A percentile compares a stretch with the other conserved stretches of the same genome.
phyloP scores from a whole-genome alignment of 1,139 yeast genomes.

The Meyerozyma guilliermondii region DNA sequence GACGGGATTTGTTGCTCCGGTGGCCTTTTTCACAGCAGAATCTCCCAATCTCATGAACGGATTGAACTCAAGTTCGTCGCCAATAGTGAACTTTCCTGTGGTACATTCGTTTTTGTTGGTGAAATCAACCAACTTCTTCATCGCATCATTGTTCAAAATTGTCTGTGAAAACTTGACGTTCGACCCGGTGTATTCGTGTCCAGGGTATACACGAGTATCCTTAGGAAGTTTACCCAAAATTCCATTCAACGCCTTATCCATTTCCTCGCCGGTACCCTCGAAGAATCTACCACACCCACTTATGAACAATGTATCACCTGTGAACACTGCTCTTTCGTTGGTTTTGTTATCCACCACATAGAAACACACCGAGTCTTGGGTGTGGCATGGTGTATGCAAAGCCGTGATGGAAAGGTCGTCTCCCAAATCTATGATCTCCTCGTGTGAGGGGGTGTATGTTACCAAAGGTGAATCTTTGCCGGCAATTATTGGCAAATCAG shows the following conservation, averaged over 20 bases:
- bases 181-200: conserved; percentile 89
- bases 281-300: conserved; percentile 97
- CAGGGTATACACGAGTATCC: conserved; percentile 77
- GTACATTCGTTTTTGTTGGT: conserved; percentile 58
- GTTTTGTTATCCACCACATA: conserved; percentile 60
- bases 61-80: conserved; percentile 75
- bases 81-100: conserved; percentile 80
- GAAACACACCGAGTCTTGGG: conserved; percentile 92
- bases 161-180: conserved; percentile 73
- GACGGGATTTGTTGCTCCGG: conserved; percentile 33
- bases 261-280: conserved; percentile 81
- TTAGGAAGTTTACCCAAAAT: conserved; percentile 58
- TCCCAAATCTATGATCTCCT: conserved; percentile 62
- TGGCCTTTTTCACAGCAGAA: conserved; percentile 45
- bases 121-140: conserved; percentile 49
- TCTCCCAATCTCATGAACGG: conserved; percentile 83
- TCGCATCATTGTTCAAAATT: conserved; percentile 49
- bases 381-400: conserved; percentile 94
- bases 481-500: conserved; percentile 70
- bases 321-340: conserved; percentile 70
- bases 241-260: conserved; percentile 65
- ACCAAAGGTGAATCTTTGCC: conserved; percentile 78
- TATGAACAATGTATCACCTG: conserved; percentile 92
- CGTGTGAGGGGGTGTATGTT: conserved; percentile 59
- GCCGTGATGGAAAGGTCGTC: conserved; percentile 64